These are phyloP conservation scores for Phialophora tarda DNA, from an alignment of 2,329 filamentous ascomycete genomes.

Conservation along the genomic window DNA sequence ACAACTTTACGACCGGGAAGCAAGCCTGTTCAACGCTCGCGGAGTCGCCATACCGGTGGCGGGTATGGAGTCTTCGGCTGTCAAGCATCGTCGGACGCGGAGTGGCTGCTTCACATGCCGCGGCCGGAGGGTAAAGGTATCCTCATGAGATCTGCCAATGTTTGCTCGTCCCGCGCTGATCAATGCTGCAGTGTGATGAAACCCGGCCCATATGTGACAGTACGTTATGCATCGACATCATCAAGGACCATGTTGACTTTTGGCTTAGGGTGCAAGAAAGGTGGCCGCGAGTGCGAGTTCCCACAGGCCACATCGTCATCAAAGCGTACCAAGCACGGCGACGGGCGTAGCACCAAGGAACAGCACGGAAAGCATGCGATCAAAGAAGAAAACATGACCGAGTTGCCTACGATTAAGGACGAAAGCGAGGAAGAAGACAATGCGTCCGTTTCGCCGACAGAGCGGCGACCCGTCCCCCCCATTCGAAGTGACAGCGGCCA, in stretches of 20 bases:
- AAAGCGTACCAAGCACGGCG: constrained; percentile 47
- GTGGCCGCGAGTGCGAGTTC: constrained; percentile 87
- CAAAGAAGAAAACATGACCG: constrained; percentile 32
- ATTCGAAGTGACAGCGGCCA: constrained; percentile 35
- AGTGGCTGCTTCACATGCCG: constrained; percentile 95
- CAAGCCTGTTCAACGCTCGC: constrained; percentile 41
- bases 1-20: constrained; percentile 43
- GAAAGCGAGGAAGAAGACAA: constrained; percentile 38
- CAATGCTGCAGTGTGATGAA: constrained; percentile 78
- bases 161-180: constrained; percentile 5
- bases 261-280: constrained; percentile 79
- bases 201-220: constrained; percentile 81
- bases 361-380: constrained; percentile 32
- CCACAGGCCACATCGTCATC: constrained; percentile 68
- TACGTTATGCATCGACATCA: constrained; percentile 46
- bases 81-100: constrained; percentile 90
- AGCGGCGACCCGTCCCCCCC: constrained; percentile 19
- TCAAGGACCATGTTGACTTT: constrained; percentile 22
- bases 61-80: constrained; percentile 55
- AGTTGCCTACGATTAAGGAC: constrained; percentile 39
- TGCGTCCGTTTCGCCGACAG: constrained; percentile 15
- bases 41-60: constrained; percentile 25
- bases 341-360: constrained; percentile 29
- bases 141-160: constrained; percentile 13
- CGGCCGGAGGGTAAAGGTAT: constrained; percentile 78